phyloP scores from a whole-genome alignment of 225 moss, liverwort and hornwort genomes.

The Pseudisothecium myosuroides region DNA sequence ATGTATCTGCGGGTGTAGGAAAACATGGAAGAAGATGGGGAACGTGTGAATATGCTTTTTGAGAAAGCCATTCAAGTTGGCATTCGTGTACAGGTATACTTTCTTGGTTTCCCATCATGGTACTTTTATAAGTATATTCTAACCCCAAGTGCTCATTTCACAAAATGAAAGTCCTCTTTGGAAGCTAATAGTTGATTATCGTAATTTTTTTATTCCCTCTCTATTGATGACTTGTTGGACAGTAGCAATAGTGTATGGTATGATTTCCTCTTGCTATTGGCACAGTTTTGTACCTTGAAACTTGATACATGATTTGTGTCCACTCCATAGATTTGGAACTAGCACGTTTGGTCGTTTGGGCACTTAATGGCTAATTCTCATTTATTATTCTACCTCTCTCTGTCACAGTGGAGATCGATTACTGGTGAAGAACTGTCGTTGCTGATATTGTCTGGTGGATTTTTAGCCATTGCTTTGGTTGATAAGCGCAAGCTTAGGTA shows the following conservation, averaged over 20 bases:
- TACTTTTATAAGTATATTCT: background rate
- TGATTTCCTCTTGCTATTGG: background rate
- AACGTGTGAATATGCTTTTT: slow-evolving; percentile 86
- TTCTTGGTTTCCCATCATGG: background rate
- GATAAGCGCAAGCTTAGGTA: slow-evolving; percentile 99
- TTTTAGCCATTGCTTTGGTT: slow-evolving; percentile 93
- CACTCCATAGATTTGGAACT: background rate
- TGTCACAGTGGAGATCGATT: slow-evolving; percentile 83
- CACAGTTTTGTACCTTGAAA: background rate
- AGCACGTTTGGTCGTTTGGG: background rate
- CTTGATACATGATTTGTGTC: background rate
- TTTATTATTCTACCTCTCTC: background rate
- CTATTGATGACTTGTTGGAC: background rate
- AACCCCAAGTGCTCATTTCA: background rate
- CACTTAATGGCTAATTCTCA: background rate
- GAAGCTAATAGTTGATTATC: background rate
- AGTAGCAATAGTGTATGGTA: background rate
- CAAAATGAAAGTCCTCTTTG: background rate
- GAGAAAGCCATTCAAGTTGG: slow-evolving; percentile 82
- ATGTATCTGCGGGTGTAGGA: slow-evolving; percentile 30
- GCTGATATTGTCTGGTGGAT: slow-evolving; percentile 86
- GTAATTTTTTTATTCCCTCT: background rate
- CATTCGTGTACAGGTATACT: slow-evolving; percentile 67
- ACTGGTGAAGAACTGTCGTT: slow-evolving; percentile 90
- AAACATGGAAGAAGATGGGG: slow-evolving; percentile 89